These are phyloP conservation scores for Podosphaera fusca DNA, from an alignment of 2,329 filamentous ascomycete species.

Conservation along the genomic window DNA sequence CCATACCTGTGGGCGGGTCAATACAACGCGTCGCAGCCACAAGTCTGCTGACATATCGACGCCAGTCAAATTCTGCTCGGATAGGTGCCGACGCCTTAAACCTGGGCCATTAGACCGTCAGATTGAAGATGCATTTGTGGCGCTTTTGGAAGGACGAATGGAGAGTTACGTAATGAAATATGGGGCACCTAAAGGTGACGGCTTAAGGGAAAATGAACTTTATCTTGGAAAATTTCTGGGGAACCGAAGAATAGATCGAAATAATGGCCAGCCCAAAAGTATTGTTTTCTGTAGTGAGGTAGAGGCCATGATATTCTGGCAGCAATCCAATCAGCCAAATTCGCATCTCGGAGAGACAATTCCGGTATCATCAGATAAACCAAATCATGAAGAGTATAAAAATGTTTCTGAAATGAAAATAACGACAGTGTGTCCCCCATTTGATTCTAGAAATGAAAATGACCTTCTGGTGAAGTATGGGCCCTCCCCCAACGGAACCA, in stretches of 20 bases:
- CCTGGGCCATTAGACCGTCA: slow-evolving; percentile 25
- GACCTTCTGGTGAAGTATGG: too few species aligned
- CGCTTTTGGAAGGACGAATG: slow-evolving; percentile 15
- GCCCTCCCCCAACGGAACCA: too few species aligned
- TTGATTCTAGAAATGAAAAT: too few species aligned
- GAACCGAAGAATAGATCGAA: too few species aligned
- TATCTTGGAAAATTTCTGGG: too few species aligned
- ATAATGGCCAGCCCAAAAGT: not conserved
- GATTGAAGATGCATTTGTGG: slow-evolving; percentile 27
- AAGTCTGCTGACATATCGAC: not conserved
- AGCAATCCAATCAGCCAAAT: too few species aligned
- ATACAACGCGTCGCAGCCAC: not conserved
- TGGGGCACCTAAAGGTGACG: slow-evolving; percentile 2
- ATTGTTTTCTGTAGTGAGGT: not conserved
- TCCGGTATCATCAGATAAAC: too few species aligned
- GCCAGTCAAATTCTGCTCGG: slow-evolving; percentile 30
- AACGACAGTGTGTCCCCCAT: too few species aligned
- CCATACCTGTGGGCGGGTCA: slow-evolving; percentile 27
- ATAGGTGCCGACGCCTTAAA: slow-evolving; percentile 28
- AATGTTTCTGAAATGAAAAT: too few species aligned
- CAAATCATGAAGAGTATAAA: too few species aligned
- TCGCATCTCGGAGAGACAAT: too few species aligned
- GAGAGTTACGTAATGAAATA: slow-evolving; percentile 13
- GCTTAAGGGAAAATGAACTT: not conserved
- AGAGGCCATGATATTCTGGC: not conserved